phyloP scores from a whole-genome alignment of 176 grass and related monocot genomes.

The Melocanna baccifera region DNA sequence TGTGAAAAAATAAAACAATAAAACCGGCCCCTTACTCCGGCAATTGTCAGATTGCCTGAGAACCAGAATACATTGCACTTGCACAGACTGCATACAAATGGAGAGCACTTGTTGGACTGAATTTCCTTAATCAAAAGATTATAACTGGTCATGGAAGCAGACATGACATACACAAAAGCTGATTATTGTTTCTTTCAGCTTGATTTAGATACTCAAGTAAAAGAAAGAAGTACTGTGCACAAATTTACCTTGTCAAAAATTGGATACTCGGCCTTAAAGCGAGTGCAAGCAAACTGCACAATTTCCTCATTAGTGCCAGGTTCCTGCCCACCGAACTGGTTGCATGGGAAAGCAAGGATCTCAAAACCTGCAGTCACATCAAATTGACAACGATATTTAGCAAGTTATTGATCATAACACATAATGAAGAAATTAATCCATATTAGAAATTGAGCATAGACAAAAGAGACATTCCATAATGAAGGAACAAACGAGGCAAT shows the following conservation, averaged over 20 bases:
- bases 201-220: background rate
- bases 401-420: background rate
- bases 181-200: background rate
- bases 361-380: slow-evolving; percentile 59
- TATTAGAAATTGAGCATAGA: background rate
- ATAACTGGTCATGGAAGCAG: background rate
- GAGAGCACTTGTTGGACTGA: background rate
- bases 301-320: slow-evolving; percentile 90
- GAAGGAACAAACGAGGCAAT: background rate
- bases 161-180: background rate
- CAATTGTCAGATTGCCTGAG: background rate
- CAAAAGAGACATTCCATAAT: background rate
- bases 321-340: slow-evolving; percentile 85
- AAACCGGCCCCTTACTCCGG: background rate
- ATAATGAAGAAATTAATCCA: background rate
- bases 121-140: background rate
- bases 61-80: background rate
- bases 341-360: slow-evolving; percentile 93
- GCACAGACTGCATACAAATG: background rate
- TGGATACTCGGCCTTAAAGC: slow-evolving; percentile 81
- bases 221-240: background rate
- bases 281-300: slow-evolving; percentile 75
- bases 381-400: slow-evolving; percentile 15
- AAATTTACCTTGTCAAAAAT: slow-evolving; percentile 87
- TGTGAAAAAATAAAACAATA: background rate